Conservation (phyloP, 148 eudicot species). For the Limonium bicolor region DNA sequence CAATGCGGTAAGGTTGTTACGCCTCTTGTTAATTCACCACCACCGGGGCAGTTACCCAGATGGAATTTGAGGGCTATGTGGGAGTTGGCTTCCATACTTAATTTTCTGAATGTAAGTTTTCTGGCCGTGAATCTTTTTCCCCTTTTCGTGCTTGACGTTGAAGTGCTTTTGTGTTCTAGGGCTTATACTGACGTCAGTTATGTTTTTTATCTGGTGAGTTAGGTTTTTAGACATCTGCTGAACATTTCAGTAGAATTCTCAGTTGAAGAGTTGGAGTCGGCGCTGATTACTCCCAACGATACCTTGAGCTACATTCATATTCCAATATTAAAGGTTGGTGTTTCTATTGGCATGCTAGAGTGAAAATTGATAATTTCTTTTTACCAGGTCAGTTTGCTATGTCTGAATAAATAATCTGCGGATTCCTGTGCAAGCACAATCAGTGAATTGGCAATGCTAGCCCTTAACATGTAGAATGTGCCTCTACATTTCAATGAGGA, state of each 20-base stretch:
- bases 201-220: constrained; percentile 15
- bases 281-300: constrained; percentile 66
- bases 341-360: too few species aligned
- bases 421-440: too few species aligned
- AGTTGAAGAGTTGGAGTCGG: constrained; percentile 92
- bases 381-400: too few species aligned
- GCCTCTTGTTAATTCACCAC: constrained; percentile 40
- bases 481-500: too few species aligned
- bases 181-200: neutral
- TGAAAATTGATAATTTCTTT: too few species aligned
- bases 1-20: constrained; percentile 62
- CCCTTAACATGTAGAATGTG: too few species aligned
- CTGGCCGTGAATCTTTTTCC: neutral
- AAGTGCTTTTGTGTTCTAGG: neutral
- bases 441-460: too few species aligned
- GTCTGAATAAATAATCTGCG: too few species aligned
- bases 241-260: constrained; percentile 74
- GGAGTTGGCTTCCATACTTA: constrained; percentile 80
- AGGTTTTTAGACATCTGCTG: constrained; percentile 79
- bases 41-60: constrained; percentile 50
- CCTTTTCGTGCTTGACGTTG: neutral
- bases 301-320: constrained; percentile 77
- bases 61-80: constrained; percentile 87
- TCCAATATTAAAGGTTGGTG: constrained; percentile 85
- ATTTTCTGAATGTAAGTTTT: constrained; percentile 66